A percentile compares a stretch with the other conserved stretches of the same genome.
These are phyloP conservation scores for Globisporangium solare DNA, from an alignment of 352 stramenopile genomes.

Conservation along the genomic window DNA sequence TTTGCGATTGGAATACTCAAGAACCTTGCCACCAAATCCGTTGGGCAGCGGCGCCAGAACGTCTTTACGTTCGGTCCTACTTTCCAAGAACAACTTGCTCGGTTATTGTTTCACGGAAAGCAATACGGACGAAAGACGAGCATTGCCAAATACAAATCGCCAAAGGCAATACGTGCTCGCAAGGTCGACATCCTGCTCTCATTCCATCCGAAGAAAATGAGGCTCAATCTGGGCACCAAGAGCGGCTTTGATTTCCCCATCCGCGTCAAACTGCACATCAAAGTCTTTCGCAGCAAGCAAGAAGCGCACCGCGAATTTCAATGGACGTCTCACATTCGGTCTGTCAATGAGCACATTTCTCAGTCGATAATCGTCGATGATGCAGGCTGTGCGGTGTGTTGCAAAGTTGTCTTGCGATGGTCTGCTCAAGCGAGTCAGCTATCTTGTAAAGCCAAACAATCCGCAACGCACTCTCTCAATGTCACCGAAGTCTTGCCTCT, in stretches of 20 bases:
- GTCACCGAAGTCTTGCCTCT: not conserved
- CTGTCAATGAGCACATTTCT: not conserved
- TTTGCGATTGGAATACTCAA: constrained; percentile 16
- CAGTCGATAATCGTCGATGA: constrained; percentile 5
- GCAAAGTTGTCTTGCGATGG: not conserved
- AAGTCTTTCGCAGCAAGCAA: not conserved
- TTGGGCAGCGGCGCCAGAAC: constrained; percentile 4
- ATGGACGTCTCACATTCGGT: not conserved
- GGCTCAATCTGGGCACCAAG: not conserved
- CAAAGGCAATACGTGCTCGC: not conserved
- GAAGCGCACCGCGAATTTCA: constrained; percentile 7
- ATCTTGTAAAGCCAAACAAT: constrained; percentile 2
- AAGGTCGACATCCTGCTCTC: not conserved
- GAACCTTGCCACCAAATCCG: constrained; percentile 15
- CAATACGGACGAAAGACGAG: constrained; percentile 12
- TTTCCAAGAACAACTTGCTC: constrained; percentile 29
- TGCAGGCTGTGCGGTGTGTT: not conserved
- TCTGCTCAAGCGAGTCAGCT: not conserved
- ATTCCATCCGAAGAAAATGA: not conserved
- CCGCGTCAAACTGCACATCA: constrained; percentile 5
- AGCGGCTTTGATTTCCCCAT: not conserved
- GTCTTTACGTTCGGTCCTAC: constrained; percentile 22
- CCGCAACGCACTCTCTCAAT: not conserved
- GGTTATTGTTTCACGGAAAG: constrained; percentile 22
- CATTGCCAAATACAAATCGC: constrained; percentile 4